Evolutionary conservation across 257 asterid species (phyloP), one percentile per base, ranked within the genome.

Genomic region (Nicotiana tomentosiformis): DNA sequence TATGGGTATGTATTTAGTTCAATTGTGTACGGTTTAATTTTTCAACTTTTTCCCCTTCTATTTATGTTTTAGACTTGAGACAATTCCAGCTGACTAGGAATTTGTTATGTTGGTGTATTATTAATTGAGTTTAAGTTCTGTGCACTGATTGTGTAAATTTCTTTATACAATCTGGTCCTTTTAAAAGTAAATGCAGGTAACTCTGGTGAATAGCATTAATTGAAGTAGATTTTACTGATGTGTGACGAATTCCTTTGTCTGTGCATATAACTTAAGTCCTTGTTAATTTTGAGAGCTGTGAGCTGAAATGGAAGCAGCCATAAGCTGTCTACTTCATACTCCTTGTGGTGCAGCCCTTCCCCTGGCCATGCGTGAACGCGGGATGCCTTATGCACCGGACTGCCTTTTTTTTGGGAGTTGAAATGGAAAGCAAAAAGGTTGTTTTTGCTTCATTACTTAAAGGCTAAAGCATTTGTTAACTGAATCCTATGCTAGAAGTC

Each of bases 1-100:
- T 84, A 83, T 26, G 77, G 83, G 89, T 87, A 86, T 77, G 84
- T 26, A 57, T 82, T 18, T 81, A 56, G 66, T 82, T 85, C 30
- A 68, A 46, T 64, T 65, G 20, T 10, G 49, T 60, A 20, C 60
- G 0, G 15, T 6, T 79, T 56, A 2, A 17, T 37, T 37, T 60
- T 4, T 60, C 14, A 37, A 35, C 37, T 79, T 37, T 46, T 46
- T 37, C 61, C 30, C n/a, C n/a, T 0, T 78, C n/a, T 57, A 29
- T 61, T n/a, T 78, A 30, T 57, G 57, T 20, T 78, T 78, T 78
- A 0, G 33, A 39, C 51, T 32, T 16, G 1, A 32, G 20, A 57
- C 2, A 56, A 12, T 30, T 60, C 37, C 58, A 35, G 72, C 26
- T 60, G 82, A 60, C 29, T 16, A 26, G 2, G n/a, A 37, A 58